Base-by-base conservation (phyloP, 1,284 basidiomycete genomes). In the Ceratobasidium sp. region DNA sequence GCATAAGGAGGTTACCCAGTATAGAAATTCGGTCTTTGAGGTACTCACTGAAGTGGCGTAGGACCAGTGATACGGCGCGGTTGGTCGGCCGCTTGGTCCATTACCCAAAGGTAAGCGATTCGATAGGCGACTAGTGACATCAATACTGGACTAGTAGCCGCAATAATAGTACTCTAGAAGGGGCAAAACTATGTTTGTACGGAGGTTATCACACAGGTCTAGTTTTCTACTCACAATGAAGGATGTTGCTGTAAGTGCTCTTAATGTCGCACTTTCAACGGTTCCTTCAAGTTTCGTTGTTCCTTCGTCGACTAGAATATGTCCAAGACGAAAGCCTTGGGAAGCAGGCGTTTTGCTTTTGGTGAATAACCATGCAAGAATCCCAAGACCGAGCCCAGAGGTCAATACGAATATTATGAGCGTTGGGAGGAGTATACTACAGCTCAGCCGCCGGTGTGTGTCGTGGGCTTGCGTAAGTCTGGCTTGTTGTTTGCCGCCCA, bases 1-100 rank as follows among this genome's bases (percentile, higher is more conserved):
- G 15, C 33, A 40, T 39, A 10, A 63, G 28, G 9, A 40, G 33
- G 28, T n/a, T n/a, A n/a, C n/a, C n/a, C n/a, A n/a, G n/a, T n/a
- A n/a, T n/a, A n/a, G n/a, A n/a, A 10, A 28, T 10, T 6, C 9
- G 13, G 23, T 6, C 9, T 7, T 5, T 28, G 23, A 63, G 39
- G 39, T 12, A 63, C 60, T 63, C 7, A 63, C 60, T 63, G 60
- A 28, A 63, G 60, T 7, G 60, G 60, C 9, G 60, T 63, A 40
- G 60, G 60, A 7, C 60, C 60, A 33, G 20, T 56, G 18, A 26
- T 20, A 56, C 18, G 18, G 20, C 18, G 20, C 23, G 23, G 23
- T 6, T 20, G 20, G 55, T 20, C 7, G 23, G 20, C 23, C 20
- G 7, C 55, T 26, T 56, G 55, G 5, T 56, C 55, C 55, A 20